Evolutionary conservation across 192 early-diverging fungal genomes (phyloP).

Genomic region (Umbelopsis vinacea): DNA sequence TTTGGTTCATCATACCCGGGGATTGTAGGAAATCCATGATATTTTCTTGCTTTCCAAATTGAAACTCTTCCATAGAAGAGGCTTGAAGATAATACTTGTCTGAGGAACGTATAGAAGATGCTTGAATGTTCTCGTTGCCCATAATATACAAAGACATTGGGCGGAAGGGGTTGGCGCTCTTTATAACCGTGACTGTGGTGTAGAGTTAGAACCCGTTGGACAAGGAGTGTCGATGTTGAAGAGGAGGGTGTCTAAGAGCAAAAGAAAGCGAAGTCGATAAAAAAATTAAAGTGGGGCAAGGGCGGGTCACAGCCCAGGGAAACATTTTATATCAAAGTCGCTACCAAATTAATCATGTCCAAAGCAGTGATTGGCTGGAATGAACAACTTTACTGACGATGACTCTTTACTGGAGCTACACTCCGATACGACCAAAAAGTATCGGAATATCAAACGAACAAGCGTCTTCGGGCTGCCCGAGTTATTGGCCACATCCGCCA

Average conservation of each 20-base stretch:
- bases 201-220: neutral
- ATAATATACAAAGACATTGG: constrained; percentile 17
- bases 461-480: neutral
- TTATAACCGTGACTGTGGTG: neutral
- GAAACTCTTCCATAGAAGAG: constrained; percentile 4
- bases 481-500: too few species aligned
- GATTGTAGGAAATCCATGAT: constrained; percentile 7
- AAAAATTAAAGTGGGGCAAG: neutral
- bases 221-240: neutral
- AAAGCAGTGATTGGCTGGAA: constrained; percentile 20
- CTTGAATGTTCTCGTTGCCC: constrained; percentile 22
- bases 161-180: neutral
- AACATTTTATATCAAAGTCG: constrained; percentile 12
- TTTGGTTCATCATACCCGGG: neutral
- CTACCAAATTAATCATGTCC: too few species aligned
- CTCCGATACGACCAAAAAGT: constrained; percentile 17
- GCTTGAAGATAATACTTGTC: constrained; percentile 12
- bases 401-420: neutral
- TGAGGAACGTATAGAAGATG: constrained; percentile 14
- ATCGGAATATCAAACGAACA: neutral
- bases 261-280: neutral
- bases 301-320: too few species aligned
- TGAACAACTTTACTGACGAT: constrained; percentile 23
- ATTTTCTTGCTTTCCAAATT: constrained; percentile 13
- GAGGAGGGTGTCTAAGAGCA: neutral